A percentile compares a stretch with the other conserved stretches of the same genome.
Conservation (phyloP, 164 flowering plant genomes). For the Chloranthus sessilifolius region DNA sequence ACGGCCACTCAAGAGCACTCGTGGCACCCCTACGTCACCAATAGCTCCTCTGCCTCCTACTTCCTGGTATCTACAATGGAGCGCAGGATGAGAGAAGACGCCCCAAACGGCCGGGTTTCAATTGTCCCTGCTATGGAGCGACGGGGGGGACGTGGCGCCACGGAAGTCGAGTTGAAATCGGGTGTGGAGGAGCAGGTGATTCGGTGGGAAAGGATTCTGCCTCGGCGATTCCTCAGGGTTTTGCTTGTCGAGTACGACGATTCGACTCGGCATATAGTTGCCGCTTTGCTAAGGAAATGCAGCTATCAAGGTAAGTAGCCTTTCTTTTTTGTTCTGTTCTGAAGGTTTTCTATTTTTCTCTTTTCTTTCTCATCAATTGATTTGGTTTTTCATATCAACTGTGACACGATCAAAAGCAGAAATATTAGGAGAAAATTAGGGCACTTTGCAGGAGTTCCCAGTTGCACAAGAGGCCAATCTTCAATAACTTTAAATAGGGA, state of each 20-base stretch:
- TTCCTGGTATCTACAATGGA: not conserved
- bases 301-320: constrained; percentile 62
- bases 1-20: constrained; percentile 6
- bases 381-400: not conserved
- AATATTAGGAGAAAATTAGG: too few species aligned
- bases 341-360: too few species aligned
- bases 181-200: constrained; percentile 22
- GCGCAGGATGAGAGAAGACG: constrained; percentile 3
- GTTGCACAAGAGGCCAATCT: too few species aligned
- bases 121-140: too few species aligned
- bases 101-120: not conserved
- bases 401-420: too few species aligned
- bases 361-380: not conserved
- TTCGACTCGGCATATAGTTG: constrained; percentile 71
- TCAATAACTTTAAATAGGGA: too few species aligned
- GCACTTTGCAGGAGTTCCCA: too few species aligned
- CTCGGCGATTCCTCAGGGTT: constrained; percentile 48
- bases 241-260: constrained; percentile 70
- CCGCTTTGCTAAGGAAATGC: constrained; percentile 70
- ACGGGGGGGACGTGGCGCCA: not conserved
- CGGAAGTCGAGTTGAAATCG: constrained; percentile 3
- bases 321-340: constrained; percentile 3
- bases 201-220: constrained; percentile 72
- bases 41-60: not conserved
- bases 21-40: not conserved